phyloP scores from a whole-genome alignment of 306 rosid genomes.

The Medicago lupulina region DNA sequence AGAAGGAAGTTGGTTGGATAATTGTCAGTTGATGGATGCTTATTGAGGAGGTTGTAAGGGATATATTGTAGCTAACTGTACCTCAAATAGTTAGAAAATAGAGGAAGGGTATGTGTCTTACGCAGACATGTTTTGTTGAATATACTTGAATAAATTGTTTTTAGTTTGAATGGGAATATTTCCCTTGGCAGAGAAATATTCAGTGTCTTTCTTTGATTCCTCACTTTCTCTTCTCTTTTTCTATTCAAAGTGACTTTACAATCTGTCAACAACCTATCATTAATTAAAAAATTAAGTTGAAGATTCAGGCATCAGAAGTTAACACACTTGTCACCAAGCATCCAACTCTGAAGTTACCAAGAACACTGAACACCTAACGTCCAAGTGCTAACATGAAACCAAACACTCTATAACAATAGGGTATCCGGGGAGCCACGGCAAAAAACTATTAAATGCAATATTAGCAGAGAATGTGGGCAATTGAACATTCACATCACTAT shows the following conservation, averaged over 20 bases:
- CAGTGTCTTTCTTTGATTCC: neutral
- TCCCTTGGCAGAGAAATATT: neutral
- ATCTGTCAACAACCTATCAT: too few relatives aligned
- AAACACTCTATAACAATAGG: neutral
- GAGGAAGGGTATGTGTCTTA: neutral
- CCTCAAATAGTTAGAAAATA: neutral
- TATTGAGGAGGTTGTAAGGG: neutral
- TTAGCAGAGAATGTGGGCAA: neutral
- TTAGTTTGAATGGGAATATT: slow-evolving; percentile 9
- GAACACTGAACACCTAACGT: neutral
- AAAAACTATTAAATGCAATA: neutral
- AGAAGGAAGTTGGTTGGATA: neutral
- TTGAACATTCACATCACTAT: neutral
- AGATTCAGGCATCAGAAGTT: neutral
- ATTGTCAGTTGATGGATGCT: neutral
- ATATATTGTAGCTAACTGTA: neutral
- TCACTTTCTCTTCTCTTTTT: neutral
- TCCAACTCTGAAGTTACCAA: neutral
- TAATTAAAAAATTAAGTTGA: too few relatives aligned
- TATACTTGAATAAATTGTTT: neutral
- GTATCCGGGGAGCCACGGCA: neutral
- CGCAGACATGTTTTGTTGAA: slow-evolving; percentile 1
- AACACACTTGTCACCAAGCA: neutral
- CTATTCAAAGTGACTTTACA: neutral
- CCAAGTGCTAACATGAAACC: neutral